phyloP scores from a whole-genome alignment of 805 yeast species.

The Barnettozyma populi region DNA sequence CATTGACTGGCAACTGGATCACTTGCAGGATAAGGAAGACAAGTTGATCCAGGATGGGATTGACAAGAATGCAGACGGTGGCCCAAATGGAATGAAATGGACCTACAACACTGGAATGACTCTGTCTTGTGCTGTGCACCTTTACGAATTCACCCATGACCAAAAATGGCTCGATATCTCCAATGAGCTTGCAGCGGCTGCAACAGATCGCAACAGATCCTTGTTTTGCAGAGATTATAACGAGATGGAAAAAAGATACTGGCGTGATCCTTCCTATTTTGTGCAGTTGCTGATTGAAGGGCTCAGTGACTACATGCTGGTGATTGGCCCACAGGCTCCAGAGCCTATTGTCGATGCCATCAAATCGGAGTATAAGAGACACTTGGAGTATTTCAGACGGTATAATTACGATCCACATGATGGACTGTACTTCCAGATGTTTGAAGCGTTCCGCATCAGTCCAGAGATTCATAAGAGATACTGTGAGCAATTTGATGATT shows the following conservation, averaged over 20 bases:
- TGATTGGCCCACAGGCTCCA: slow-evolving; percentile 37
- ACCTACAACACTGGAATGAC: slow-evolving; percentile 68
- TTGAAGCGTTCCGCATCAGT: slow-evolving; percentile 53
- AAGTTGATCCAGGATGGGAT: slow-evolving; percentile 58
- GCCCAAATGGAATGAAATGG: slow-evolving; percentile 50
- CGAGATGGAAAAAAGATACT: slow-evolving; percentile 46
- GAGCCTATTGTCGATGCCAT: slow-evolving; percentile 27
- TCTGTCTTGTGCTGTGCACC: slow-evolving; percentile 44
- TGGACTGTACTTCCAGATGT: slow-evolving; percentile 53
- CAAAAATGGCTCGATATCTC: slow-evolving; percentile 39
- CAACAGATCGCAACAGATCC: slow-evolving; percentile 47
- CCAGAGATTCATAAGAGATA: slow-evolving; percentile 46
- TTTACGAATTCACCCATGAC: slow-evolving; percentile 47
- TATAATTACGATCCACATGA: slow-evolving; percentile 53
- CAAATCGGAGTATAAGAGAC: slow-evolving; percentile 43
- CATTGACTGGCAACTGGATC: slow-evolving; percentile 50
- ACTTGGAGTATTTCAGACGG: slow-evolving; percentile 50
- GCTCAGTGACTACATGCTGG: slow-evolving; percentile 55
- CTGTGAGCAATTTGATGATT: slow-evolving; percentile 48
- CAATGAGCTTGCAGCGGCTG: slow-evolving; percentile 44
- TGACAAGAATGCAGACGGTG: slow-evolving; percentile 32
- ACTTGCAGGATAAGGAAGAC: slow-evolving; percentile 48
- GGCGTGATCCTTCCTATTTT: slow-evolving; percentile 61
- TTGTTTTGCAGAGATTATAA: slow-evolving; percentile 56
- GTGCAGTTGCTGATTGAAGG: slow-evolving; percentile 64